phyloP scores from a whole-genome alignment of 768 basidiomycete species.

The Leccinellum luteum region DNA sequence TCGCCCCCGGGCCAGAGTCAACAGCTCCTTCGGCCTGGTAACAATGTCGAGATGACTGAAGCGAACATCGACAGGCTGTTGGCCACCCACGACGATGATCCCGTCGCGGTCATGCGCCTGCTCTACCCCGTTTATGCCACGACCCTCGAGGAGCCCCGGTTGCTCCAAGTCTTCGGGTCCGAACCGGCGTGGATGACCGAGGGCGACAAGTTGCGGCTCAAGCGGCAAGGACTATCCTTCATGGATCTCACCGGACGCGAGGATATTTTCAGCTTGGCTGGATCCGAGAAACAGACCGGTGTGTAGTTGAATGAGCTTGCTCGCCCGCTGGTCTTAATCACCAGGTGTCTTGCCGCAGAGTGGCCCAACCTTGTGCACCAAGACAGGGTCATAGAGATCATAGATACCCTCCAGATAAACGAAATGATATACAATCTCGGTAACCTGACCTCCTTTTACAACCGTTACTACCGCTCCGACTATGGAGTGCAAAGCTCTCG shows the following conservation, averaged over 20 bases:
- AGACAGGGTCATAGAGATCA: conserved; percentile 9
- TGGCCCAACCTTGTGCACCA: conserved; percentile 18
- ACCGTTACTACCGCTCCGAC: conserved; percentile 22
- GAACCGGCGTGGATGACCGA: conserved; percentile 20
- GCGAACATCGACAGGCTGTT: conserved; percentile 4
- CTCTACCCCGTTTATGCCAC: conserved; percentile 11
- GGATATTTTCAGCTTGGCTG: background rate
- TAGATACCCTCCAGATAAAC: background rate
- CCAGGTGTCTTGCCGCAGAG: background rate
- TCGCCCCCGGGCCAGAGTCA: background rate
- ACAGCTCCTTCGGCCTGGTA: background rate
- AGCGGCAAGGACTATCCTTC: conserved; percentile 10
- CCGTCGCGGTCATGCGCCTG: conserved; percentile 18
- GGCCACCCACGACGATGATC: conserved; percentile 13
- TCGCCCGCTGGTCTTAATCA: background rate
- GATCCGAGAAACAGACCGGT: background rate
- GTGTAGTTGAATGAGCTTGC: background rate
- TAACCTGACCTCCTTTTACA: conserved; percentile 40
- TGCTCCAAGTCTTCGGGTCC: conserved; percentile 13
- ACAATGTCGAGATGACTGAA: background rate
- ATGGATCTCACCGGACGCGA: conserved; percentile 11
- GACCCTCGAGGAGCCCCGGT: conserved; percentile 20
- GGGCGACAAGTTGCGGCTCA: conserved; percentile 17
- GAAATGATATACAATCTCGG: conserved; percentile 39
- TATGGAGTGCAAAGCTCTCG: conserved; percentile 39